Percentiles rank a stretch among this genome's conserved stretches.
Conservation (phyloP, 805 yeast genomes). For the Kuraishia capsulata region DNA sequence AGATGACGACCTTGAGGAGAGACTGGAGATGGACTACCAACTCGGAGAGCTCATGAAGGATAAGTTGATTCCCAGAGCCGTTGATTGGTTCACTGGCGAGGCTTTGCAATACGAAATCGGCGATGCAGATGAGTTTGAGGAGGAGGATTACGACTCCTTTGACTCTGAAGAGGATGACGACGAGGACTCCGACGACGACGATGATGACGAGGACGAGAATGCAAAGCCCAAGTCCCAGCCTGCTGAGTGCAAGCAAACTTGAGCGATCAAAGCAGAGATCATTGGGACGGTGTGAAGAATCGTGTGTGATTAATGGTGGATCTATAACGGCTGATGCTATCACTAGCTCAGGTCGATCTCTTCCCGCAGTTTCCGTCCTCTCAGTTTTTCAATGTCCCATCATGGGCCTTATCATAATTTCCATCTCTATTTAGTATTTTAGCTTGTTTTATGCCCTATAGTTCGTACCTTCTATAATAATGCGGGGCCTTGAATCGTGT, state of each 20-base stretch:
- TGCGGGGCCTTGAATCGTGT: too few relatives aligned
- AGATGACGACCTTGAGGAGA: slow-evolving; percentile 68
- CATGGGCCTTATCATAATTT: too few relatives aligned
- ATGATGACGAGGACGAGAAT: slow-evolving; percentile 30
- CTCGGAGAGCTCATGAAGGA: slow-evolving; percentile 95
- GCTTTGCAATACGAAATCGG: slow-evolving; percentile 71
- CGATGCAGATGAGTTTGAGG: slow-evolving; percentile 50
- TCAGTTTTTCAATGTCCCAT: too few relatives aligned
- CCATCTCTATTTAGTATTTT: too few relatives aligned
- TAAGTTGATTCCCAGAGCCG: slow-evolving; percentile 89
- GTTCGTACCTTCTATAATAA: too few relatives aligned
- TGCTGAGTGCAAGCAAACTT: slow-evolving; percentile 63
- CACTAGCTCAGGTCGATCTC: too few relatives aligned
- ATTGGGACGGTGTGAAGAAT: too few relatives aligned
- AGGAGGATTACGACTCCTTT: slow-evolving; percentile 47
- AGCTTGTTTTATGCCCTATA: too few relatives aligned
- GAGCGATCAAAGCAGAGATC: too few relatives aligned
- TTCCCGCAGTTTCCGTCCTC: too few relatives aligned
- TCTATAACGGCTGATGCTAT: too few relatives aligned
- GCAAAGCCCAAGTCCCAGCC: slow-evolving; percentile 48
- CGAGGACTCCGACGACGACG: slow-evolving; percentile 57
- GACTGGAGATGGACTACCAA: slow-evolving; percentile 87
- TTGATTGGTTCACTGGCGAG: slow-evolving; percentile 98
- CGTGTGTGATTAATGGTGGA: too few relatives aligned
- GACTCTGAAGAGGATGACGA: slow-evolving; percentile 55